Percentiles rank a stretch among this genome's conserved stretches.
These are phyloP conservation scores for Conidiobolus incongruus DNA, from an alignment of 371 early-diverging fungal species.

Conservation along the genomic window DNA sequence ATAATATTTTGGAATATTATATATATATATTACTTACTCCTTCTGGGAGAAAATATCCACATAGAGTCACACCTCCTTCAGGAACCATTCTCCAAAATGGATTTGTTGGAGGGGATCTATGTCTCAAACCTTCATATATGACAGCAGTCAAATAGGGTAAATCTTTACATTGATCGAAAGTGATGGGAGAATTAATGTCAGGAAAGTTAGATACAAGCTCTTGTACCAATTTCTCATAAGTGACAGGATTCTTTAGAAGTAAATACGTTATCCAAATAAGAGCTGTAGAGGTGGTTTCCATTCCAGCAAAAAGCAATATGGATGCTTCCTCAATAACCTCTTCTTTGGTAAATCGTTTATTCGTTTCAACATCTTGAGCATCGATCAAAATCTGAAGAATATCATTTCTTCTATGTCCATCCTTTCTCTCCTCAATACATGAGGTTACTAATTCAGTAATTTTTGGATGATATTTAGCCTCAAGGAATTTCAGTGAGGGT, in stretches of 20 bases:
- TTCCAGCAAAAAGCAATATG: neutral
- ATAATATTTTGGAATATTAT: neutral
- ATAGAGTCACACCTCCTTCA: neutral
- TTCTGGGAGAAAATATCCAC: neutral
- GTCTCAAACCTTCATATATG: neutral
- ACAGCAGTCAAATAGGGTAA: neutral
- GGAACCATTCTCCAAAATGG: neutral
- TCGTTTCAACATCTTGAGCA: conserved; percentile 3
- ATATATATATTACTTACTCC: neutral
- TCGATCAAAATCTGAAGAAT: conserved; percentile 9
- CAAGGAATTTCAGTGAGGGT: no score
- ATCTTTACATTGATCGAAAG: neutral
- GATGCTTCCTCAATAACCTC: neutral
- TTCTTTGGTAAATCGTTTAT: neutral
- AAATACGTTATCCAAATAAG: neutral
- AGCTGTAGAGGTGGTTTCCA: neutral
- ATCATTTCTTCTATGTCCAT: neutral
- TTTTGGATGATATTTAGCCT: no score
- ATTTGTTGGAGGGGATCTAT: neutral
- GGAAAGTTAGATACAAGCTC: neutral
- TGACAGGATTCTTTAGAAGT: neutral
- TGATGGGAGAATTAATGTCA: neutral
- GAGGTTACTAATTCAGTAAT: no score
- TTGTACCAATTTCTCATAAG: neutral
- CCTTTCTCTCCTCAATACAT: no score